Evolutionary conservation across 768 basidiomycete genomes (phyloP).

Genomic region (Collybiopsis confluens): DNA sequence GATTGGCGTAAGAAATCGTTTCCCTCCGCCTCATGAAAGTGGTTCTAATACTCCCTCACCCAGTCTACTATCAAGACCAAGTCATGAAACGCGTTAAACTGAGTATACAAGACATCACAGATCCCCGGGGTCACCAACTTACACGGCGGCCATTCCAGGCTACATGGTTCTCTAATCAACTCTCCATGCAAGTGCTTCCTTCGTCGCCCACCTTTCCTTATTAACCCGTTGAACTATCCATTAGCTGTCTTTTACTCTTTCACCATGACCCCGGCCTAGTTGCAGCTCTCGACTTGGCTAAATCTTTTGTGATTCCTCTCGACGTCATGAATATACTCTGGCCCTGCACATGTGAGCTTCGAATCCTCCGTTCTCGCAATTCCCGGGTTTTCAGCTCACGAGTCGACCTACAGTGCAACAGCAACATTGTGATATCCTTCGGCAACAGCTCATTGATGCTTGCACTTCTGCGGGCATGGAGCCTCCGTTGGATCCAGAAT

Average conservation of each 20-base stretch:
- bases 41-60: not conserved
- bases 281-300: conserved; percentile 62
- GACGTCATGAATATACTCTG: conserved; percentile 69
- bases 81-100: conserved; percentile 58
- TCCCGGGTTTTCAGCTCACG: not conserved
- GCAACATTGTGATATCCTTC: conserved; percentile 9
- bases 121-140: conserved; percentile 49
- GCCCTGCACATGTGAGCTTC: conserved; percentile 48
- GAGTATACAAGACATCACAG: conserved; percentile 48
- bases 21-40: not conserved
- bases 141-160: conserved; percentile 67
- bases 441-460: conserved; percentile 10
- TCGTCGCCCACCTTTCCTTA: not conserved
- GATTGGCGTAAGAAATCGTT: conserved; percentile 75
- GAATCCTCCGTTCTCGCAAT: no score
- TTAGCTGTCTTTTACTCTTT: conserved; percentile 65
- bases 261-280: conserved; percentile 52
- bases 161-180: conserved; percentile 67
- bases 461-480: conserved; percentile 8
- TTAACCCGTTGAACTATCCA: not conserved
- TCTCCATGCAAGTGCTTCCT: conserved; percentile 47
- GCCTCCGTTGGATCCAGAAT: conserved; percentile 17
- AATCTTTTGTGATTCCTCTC: conserved; percentile 55
- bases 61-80: conserved; percentile 67
- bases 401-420: conserved; percentile 3